Base-by-base conservation (phyloP, 768 basidiomycete species). In the Neoboletus brunneissimus region DNA sequence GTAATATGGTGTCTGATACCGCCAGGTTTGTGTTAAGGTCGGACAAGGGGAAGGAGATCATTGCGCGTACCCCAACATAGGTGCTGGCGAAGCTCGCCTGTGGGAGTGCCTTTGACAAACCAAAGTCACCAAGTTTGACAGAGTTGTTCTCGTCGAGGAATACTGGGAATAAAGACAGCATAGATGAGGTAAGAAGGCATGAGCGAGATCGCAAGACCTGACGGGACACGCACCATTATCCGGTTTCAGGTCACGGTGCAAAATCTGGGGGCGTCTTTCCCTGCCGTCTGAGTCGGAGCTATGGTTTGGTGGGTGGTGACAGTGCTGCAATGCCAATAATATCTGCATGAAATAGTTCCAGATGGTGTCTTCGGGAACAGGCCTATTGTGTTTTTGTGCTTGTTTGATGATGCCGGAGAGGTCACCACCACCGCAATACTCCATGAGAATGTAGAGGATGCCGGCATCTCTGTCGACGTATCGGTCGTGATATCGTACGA, bases 41-140 rank as follows among this genome's bases (percentile, higher is more conserved):
- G 5, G n/a, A 23, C 11, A 37, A 34, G 47, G 11, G 27, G 11
- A 35, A 34, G 13, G 6, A 37, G 15, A 22, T 18, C 0, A 35
- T 22, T 38, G 51, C 15, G 77, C 91, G 59, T 69, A 98, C 94
- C 58, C 97, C 96, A 60, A 98, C 97, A 56, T 98, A 99, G 34
- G 97, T 99, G 62, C 87, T 93, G 20, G 97, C 94, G 64, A 99
- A 96, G 61, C 83, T 87, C 1, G 92, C 85, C 57, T 90, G 87
- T 0, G 87, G 78, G 58, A 99, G 85, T 18, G 94, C 92, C 70
- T 98, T 98, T 27, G 91, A 92, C 31, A 99, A 76, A 0, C 97
- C 97, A 73, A 98, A 98, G 73, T 99, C 97, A 31, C 97, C 97
- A 0, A 99, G 82, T 72, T 98, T 98, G 55, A 98, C 88, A n/a